Percentiles rank a stretch among this genome's conserved stretches.
phyloP scores from a whole-genome alignment of 306 rosid genomes.

The Pterocarpus macrocarpus region DNA sequence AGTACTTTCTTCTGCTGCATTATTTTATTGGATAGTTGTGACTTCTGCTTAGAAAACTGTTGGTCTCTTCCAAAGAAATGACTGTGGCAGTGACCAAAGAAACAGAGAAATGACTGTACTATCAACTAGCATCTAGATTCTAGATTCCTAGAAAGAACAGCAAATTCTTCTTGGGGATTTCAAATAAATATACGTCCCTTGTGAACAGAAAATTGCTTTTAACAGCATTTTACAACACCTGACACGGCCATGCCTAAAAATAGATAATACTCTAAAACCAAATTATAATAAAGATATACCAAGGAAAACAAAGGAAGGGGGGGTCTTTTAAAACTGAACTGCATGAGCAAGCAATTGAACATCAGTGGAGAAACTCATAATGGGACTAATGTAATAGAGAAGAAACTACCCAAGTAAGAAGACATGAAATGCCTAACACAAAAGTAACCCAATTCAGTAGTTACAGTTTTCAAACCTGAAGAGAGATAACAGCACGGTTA shows the following conservation, averaged over 20 bases:
- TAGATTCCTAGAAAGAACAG: constrained; percentile 26
- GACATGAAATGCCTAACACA: constrained; percentile 34
- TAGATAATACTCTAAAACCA: constrained; percentile 27
- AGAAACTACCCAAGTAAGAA: constrained; percentile 8
- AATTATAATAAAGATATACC: not conserved
- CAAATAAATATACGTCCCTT: constrained; percentile 38
- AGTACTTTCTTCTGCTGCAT: not conserved
- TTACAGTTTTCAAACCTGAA: constrained; percentile 71
- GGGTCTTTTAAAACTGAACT: constrained; percentile 32
- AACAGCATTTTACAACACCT: not conserved
- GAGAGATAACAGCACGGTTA: constrained; percentile 82
- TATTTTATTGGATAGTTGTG: not conserved
- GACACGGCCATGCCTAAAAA: not conserved
- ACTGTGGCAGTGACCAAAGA: constrained; percentile 1
- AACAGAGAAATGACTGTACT: constrained; percentile 13
- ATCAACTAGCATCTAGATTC: constrained; percentile 29
- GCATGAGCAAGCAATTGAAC: constrained; percentile 27
- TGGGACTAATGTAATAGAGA: constrained; percentile 33
- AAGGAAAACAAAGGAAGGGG: not conserved
- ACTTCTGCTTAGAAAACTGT: not conserved
- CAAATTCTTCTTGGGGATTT: constrained; percentile 9
- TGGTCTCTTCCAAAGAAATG: constrained; percentile 27
- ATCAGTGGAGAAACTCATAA: constrained; percentile 28
- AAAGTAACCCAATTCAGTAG: constrained; percentile 28
- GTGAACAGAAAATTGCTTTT: constrained; percentile 14